phyloP scores from a whole-genome alignment of 495 filamentous ascomycete species.

The Penicillium daleae region DNA sequence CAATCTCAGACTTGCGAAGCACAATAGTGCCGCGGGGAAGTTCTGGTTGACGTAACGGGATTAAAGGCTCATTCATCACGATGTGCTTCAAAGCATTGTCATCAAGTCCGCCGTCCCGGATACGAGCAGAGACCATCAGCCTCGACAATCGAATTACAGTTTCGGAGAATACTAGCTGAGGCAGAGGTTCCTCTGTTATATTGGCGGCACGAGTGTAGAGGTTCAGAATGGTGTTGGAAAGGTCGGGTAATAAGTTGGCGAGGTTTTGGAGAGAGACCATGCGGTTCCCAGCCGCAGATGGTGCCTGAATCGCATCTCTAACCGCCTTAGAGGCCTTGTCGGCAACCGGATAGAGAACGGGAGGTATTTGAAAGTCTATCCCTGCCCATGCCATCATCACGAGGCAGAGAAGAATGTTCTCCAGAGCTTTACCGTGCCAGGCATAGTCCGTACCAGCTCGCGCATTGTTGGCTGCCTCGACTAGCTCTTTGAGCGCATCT shows the following conservation, averaged over 20 bases:
- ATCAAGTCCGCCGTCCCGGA: conserved; percentile 69
- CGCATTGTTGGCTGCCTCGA: conserved; percentile 76
- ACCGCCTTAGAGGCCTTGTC: conserved; percentile 57
- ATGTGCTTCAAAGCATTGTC: conserved; percentile 69
- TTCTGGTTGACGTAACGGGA: conserved; percentile 43
- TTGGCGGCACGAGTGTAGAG: conserved; percentile 76
- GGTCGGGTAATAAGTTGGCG: conserved; percentile 65
- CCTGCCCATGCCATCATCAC: conserved; percentile 84
- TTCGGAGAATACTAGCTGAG: conserved; percentile 80
- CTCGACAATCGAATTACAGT: conserved; percentile 78
- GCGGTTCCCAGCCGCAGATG: conserved; percentile 49
- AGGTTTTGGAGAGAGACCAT: conserved; percentile 65
- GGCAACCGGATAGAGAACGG: conserved; percentile 60
- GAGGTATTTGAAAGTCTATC: conserved; percentile 81
- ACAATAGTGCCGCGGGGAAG: conserved; percentile 46
- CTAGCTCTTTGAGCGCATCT: conserved; percentile 84
- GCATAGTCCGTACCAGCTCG: conserved; percentile 85
- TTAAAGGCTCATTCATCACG: conserved; percentile 58
- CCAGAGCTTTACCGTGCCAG: conserved; percentile 95
- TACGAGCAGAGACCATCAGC: conserved; percentile 69
- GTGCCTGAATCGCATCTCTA: conserved; percentile 47
- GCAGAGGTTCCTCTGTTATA: conserved; percentile 79
- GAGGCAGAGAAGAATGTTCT: conserved; percentile 80
- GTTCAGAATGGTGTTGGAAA: conserved; percentile 80
- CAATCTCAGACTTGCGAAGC: conserved; percentile 65